Conservation (phyloP, 2,329 filamentous ascomycete species). For the Corinectria fuckeliana region DNA sequence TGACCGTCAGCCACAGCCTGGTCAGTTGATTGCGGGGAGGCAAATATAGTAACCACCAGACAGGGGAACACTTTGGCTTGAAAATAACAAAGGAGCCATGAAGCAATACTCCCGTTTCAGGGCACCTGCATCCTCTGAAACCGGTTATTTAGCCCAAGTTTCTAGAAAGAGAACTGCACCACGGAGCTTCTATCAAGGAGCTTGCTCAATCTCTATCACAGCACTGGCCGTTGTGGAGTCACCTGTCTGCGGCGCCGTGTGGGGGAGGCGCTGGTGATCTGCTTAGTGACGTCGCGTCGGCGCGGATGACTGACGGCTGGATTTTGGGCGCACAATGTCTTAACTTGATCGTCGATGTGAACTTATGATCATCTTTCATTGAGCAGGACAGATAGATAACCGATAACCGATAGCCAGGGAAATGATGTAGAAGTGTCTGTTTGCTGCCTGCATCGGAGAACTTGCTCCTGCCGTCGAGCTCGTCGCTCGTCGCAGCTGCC, state of each 20-base stretch:
- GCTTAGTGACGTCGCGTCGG: slow-evolving; percentile 6
- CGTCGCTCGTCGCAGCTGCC: neutral
- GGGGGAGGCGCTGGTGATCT: slow-evolving; percentile 5
- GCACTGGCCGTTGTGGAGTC: slow-evolving; percentile 16
- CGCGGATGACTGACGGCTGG: neutral
- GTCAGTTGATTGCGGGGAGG: slow-evolving; percentile 25
- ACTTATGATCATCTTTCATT: neutral
- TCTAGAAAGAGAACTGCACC: too few species aligned
- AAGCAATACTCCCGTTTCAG: neutral
- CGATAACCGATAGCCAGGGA: too few species aligned
- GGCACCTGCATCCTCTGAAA: neutral
- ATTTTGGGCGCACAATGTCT: neutral
- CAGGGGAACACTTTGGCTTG: slow-evolving; percentile 4
- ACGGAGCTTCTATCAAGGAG: neutral
- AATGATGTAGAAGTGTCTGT: neutral
- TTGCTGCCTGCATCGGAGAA: neutral
- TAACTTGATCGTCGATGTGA: neutral
- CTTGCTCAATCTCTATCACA: neutral
- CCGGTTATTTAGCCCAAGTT: neutral
- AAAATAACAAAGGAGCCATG: neutral
- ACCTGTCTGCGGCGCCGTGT: neutral
- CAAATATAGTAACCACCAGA: slow-evolving; percentile 27
- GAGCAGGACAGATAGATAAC: neutral
- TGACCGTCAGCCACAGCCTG: slow-evolving; percentile 27
- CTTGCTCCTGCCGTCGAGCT: slow-evolving; percentile 1